Base-by-base conservation (phyloP, 768 basidiomycete species). In the Rhodotorula babjevae region DNA sequence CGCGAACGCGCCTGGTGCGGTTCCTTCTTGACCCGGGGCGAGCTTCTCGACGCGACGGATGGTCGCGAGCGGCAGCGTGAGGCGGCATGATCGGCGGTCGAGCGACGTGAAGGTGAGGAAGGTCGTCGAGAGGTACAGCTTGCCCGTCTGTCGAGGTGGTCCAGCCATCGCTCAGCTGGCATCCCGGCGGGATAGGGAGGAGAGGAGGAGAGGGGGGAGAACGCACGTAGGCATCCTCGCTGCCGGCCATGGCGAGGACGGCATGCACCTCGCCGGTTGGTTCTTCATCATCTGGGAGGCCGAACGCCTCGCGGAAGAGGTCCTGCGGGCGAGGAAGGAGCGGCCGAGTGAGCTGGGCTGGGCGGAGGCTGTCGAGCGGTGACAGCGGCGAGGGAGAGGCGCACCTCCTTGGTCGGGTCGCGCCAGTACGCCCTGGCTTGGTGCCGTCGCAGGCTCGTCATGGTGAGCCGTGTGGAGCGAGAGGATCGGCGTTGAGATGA, bases 31-130 rank as follows among this genome's bases (percentile, higher is more conserved):
- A 0, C 78, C 87, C 19, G 93, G 90, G 80, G 95, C 96, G 64
- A 97, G 85, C 61, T 93, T 84, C 82, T 99, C 96, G 31, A 99
- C 96, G 67, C 96, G 84, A 63, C 96, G 87, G 76, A 99, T 87
- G 11, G 93, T 93, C 65, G 89, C 92, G 56, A 99, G 85, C 44
- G 96, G 95, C 16, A 98, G 82, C 15, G 93, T 92, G 82, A 93
- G 93, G 57, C 89, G 85, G 69, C 93, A 93, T 33, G 92, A 93
- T 80, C 93, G 93, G 78, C 89, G 87, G 81, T 99, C 96, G 36
- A 95, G 82, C 11, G 93, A 95, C 21, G 88, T 83, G 82, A 98
- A 99, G 29, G 90, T 87, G 16, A 99, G 85, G 82, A 90, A 98
- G 0, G 93, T 92, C 18, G 93, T 87, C 71, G 95, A 85, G 56